Percentiles rank a stretch among this genome's conserved stretches.
Conservation (phyloP, 257 asterid genomes). For the Jasminum sambac region DNA sequence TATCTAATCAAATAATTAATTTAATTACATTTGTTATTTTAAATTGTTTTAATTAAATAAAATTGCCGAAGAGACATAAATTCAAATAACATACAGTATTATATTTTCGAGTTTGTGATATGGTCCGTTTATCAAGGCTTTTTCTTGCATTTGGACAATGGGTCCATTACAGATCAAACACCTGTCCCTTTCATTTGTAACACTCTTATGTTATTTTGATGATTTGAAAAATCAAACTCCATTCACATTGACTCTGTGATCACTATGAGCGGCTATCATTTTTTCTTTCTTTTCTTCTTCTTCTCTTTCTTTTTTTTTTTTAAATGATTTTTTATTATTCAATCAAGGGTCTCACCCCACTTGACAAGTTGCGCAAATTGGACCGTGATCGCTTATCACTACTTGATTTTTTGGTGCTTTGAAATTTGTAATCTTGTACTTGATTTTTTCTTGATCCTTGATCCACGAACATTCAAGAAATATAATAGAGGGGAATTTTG, state of each 20-base stretch:
- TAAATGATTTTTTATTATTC: background rate
- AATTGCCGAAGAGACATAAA: too few relatives aligned
- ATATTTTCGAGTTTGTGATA: background rate
- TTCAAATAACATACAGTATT: too few relatives aligned
- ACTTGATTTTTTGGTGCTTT: background rate
- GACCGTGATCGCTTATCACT: slow-evolving; percentile 30
- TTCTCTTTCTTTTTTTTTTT: background rate
- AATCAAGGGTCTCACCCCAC: background rate
- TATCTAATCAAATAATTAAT: too few relatives aligned
- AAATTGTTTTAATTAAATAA: too few relatives aligned
- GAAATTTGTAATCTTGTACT: background rate
- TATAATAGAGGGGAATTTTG: background rate
- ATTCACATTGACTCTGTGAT: background rate
- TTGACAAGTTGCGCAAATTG: slow-evolving; percentile 13
- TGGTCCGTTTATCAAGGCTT: slow-evolving; percentile 32
- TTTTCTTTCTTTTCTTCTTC: background rate
- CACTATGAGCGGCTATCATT: slow-evolving; percentile 22
- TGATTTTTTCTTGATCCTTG: slow-evolving; percentile 1
- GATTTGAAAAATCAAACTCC: background rate
- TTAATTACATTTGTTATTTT: too few relatives aligned
- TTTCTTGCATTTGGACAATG: slow-evolving; percentile 11
- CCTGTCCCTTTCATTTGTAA: slow-evolving; percentile 31
- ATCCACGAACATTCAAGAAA: background rate
- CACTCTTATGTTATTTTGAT: slow-evolving; percentile 9
- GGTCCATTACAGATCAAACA: slow-evolving; percentile 29